A percentile compares a stretch with the other conserved stretches of the same genome.
Conservation (phyloP, 192 early-diverging fungal species). For the Powellomyces hirtus region DNA sequence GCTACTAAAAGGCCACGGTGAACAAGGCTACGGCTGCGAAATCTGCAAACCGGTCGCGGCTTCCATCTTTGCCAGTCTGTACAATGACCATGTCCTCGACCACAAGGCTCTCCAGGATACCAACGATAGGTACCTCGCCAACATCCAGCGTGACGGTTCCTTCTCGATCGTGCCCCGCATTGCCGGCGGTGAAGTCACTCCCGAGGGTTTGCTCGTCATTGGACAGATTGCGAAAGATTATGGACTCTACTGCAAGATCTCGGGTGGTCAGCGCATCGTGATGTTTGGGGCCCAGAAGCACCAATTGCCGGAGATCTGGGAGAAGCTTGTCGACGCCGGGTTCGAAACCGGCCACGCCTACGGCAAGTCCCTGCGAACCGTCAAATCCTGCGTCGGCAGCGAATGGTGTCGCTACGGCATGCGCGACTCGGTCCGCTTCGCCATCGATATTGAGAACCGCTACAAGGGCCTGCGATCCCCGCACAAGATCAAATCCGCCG, state of each 20-base stretch:
- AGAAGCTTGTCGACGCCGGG: conserved; percentile 57
- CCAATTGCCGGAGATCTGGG: conserved; percentile 67
- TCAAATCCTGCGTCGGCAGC: conserved; percentile 67
- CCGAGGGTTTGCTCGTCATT: conserved; percentile 61
- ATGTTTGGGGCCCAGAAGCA: conserved; percentile 65
- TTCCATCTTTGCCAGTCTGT: conserved; percentile 63
- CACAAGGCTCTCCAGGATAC: conserved; percentile 60
- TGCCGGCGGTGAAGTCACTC: conserved; percentile 66
- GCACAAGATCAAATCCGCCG: conserved; percentile 67
- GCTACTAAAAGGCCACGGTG: conserved; percentile 45
- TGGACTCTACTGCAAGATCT: conserved; percentile 65
- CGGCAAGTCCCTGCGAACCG: conserved; percentile 66
- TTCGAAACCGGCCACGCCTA: conserved; percentile 71
- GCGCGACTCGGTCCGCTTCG: conserved; percentile 67
- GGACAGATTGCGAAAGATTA: conserved; percentile 64
- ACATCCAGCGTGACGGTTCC: conserved; percentile 68
- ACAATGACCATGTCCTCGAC: conserved; percentile 65
- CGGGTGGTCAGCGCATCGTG: conserved; percentile 69
- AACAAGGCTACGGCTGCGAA: conserved; percentile 22
- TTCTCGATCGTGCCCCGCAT: conserved; percentile 66
- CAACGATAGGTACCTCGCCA: conserved; percentile 67
- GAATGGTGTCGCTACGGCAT: conserved; percentile 69
- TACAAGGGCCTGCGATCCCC: conserved; percentile 70
- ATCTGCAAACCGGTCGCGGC: conserved; percentile 63
- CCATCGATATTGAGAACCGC: conserved; percentile 59